Base-by-base conservation (phyloP, 129 eudicot genomes). In the Gnaphalium uliginosum region DNA sequence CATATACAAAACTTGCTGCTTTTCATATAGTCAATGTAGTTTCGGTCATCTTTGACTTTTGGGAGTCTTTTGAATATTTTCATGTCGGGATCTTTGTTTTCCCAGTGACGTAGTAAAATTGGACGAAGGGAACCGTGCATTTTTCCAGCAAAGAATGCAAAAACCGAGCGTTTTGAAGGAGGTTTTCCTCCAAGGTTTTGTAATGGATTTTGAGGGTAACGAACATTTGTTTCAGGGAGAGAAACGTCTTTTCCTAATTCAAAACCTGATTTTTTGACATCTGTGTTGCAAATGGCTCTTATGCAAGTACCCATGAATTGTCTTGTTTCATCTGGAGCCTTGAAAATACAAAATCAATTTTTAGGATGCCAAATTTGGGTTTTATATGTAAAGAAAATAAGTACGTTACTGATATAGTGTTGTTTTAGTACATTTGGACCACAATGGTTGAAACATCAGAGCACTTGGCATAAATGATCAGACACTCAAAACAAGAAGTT, bases 111-210 rank as follows among this genome's bases (percentile, higher is more conserved):
- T 25, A 85, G n/a, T 19, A 87, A 79, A 26, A 82, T 69, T 1
- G 85, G 84, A 2, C 92, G 85, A 71, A 87, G 83, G 48, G 80
- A 85, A 9, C 92, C 92, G 61, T 82, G 92, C 87, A 79, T 87
- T 66, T 74, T 27, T 48, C 92, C 92, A 15, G 92, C 92, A 68
- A 79, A 87, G 79, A 87, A 87, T 25, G 92, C 89, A 8, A 87
- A 80, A 73, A 74, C 79, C 5, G 53, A 35, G 21, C 89, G 82
- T 67, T 79, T 67, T 66, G 85, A 85, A 53, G 85, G 83, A 8
- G 85, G 85, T 66, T 82, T 82, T 26, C 92, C 92, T 61, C 92
- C 92, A 29, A 69, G 79, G 6, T 77, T 61, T 21, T 80, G 37
- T n/a, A 82, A 80, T 39, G 87, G 92, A 9, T 76, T 74, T 39